These are phyloP conservation scores for Entelexis sorbosivorans DNA, from an alignment of 1,139 yeast genomes.

Conservation along the genomic window DNA sequence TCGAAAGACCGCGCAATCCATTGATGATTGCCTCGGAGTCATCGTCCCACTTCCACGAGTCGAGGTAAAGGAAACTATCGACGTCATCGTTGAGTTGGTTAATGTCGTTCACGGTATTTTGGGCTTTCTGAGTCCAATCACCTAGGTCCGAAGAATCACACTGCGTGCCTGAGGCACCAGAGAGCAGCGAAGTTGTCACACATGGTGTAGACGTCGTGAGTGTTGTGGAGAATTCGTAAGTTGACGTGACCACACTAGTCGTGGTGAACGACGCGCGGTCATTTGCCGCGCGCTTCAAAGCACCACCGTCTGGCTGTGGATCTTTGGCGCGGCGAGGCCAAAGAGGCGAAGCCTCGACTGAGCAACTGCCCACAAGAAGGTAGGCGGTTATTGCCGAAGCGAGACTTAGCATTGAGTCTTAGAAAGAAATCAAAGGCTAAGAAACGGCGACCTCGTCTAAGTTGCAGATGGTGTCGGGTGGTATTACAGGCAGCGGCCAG, in stretches of 20 bases:
- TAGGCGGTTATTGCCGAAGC: neutral
- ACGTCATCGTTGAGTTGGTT: neutral
- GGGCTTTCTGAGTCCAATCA: neutral
- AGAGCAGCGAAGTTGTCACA: neutral
- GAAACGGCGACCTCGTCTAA: too few relatives aligned
- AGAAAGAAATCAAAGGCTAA: too few relatives aligned
- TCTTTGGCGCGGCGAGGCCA: neutral
- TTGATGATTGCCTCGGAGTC: neutral
- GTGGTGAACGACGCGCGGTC: neutral
- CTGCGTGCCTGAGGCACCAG: neutral
- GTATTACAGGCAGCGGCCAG: neutral
- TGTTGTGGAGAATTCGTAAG: neutral
- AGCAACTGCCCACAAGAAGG: neutral
- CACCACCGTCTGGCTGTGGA: neutral
- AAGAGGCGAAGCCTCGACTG: neutral
- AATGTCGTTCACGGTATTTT: neutral
- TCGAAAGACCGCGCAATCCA: neutral
- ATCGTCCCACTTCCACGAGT: neutral
- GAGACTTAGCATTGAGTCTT: neutral
- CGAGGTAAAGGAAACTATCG: neutral
- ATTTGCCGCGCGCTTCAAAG: neutral
- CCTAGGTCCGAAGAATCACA: neutral
- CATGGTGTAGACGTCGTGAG: neutral
- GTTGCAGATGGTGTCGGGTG: too few relatives aligned
- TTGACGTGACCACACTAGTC: neutral